These are phyloP conservation scores for Borovskyia barvae DNA, from an alignment of 208 protist species.

Conservation along the genomic window DNA sequence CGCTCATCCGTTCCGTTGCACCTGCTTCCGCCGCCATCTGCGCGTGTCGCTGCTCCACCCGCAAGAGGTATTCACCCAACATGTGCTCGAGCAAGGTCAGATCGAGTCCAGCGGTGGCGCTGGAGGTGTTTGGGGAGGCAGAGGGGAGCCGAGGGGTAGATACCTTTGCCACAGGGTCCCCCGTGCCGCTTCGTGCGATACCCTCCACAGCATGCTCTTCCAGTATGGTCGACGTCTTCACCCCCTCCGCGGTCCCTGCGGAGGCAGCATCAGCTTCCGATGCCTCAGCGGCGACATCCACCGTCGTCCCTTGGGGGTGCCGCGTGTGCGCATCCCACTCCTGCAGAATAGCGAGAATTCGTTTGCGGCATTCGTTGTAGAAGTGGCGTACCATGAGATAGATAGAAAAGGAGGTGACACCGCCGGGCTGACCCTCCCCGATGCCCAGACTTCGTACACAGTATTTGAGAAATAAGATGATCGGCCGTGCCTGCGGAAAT, in stretches of 20 bases:
- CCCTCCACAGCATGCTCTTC: neutral
- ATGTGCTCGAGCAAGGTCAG: slow-evolving; percentile 26
- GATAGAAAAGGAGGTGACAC: slow-evolving; percentile 82
- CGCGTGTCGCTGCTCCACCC: slow-evolving; percentile 21
- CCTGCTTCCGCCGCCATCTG: slow-evolving; percentile 1
- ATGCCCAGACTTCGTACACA: slow-evolving; percentile 61
- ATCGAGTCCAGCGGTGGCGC: neutral
- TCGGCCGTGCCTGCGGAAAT: slow-evolving; percentile 58
- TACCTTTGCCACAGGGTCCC: no score
- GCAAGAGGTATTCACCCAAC: slow-evolving; percentile 27
- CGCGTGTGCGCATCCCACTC: slow-evolving; percentile 16
- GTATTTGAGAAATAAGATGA: slow-evolving; percentile 86
- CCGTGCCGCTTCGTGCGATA: no score
- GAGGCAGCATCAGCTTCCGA: neutral
- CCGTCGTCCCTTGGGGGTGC: no score
- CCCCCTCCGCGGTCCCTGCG: neutral
- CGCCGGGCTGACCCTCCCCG: slow-evolving; percentile 68
- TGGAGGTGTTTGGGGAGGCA: neutral
- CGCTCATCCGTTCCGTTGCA: neutral
- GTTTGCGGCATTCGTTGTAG: slow-evolving; percentile 61
- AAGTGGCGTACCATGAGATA: slow-evolving; percentile 85
- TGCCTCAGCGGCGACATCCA: neutral
- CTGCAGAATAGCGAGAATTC: slow-evolving; percentile 35
- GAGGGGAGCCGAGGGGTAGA: no score
- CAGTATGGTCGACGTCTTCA: neutral